phyloP scores from a whole-genome alignment of 2,329 filamentous ascomycete species.

The Monilinia fructicola region DNA sequence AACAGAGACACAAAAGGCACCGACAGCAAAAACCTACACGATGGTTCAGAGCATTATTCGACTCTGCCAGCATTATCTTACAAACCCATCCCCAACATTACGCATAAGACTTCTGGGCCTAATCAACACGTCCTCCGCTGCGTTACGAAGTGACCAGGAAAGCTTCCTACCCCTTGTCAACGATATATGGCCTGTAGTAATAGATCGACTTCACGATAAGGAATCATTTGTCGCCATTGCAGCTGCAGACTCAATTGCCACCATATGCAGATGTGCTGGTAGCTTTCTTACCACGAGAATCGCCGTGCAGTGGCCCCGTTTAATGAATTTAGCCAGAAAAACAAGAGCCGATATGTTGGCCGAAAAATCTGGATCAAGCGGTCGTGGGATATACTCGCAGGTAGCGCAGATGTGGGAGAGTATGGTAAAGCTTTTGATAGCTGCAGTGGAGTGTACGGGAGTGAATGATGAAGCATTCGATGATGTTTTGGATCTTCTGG shows the following conservation, averaged over 20 bases:
- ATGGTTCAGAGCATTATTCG: conserved; percentile 78
- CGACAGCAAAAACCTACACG: conserved; percentile 76
- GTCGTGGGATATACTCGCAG: conserved; percentile 60
- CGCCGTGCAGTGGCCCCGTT: conserved; percentile 66
- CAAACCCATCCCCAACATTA: conserved; percentile 76
- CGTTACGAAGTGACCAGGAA: conserved; percentile 74
- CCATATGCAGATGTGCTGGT: conserved; percentile 70
- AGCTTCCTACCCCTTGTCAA: conserved; percentile 87
- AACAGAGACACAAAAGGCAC: conserved; percentile 55
- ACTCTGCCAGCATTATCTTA: conserved; percentile 87
- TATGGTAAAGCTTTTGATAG: conserved; percentile 56
- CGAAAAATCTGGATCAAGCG: conserved; percentile 37
- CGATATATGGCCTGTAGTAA: conserved; percentile 82
- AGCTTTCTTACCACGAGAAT: conserved; percentile 79
- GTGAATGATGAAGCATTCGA: conserved; percentile 72
- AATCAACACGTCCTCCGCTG: conserved; percentile 68
- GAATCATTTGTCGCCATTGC: conserved; percentile 69
- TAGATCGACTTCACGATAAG: conserved; percentile 63
- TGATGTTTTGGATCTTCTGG: conserved; percentile 64
- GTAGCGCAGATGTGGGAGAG: conserved; percentile 64
- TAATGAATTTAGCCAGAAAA: conserved; percentile 52
- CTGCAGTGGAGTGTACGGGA: conserved; percentile 61
- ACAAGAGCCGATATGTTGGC: conserved; percentile 45
- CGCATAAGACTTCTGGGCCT: conserved; percentile 77
- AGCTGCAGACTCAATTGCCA: conserved; percentile 66